phyloP scores from a whole-genome alignment of 345 rosid genomes.

The Limnanthes douglasii region DNA sequence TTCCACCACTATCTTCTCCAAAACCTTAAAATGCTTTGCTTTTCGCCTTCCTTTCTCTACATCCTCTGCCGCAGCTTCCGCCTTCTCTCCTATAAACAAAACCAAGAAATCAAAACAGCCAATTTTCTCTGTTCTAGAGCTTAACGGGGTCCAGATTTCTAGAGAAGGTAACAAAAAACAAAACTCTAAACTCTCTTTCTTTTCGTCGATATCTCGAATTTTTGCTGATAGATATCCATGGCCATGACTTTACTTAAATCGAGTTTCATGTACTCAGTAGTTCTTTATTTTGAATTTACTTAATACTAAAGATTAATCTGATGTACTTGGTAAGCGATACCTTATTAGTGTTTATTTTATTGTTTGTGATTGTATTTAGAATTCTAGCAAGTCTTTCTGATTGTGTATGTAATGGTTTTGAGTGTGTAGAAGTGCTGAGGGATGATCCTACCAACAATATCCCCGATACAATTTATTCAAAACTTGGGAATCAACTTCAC shows the following conservation, averaged over 20 bases:
- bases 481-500: constrained; percentile 84
- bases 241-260: too few species aligned
- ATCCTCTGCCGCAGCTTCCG: constrained; percentile 26
- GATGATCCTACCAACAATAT: constrained; percentile 95
- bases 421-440: constrained; percentile 81
- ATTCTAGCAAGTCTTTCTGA: not conserved
- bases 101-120: constrained; percentile 33
- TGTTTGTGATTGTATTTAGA: not conserved
- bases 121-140: constrained; percentile 43
- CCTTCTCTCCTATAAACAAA: constrained; percentile 16
- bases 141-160: constrained; percentile 56
- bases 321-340: too few species aligned
- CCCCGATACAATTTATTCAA: constrained; percentile 69
- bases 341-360: too few species aligned
- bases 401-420: constrained; percentile 4
- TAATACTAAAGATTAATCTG: not conserved
- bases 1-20: too few species aligned
- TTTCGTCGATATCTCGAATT: too few species aligned
- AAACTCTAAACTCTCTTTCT: too few species aligned
- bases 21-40: too few species aligned
- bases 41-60: too few species aligned
- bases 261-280: too few species aligned
- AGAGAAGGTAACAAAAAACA: too few species aligned
- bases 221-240: too few species aligned
- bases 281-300: not conserved